These are phyloP conservation scores for Rutstroemia sydowiana DNA, from an alignment of 2,329 filamentous ascomycete species.

Conservation along the genomic window DNA sequence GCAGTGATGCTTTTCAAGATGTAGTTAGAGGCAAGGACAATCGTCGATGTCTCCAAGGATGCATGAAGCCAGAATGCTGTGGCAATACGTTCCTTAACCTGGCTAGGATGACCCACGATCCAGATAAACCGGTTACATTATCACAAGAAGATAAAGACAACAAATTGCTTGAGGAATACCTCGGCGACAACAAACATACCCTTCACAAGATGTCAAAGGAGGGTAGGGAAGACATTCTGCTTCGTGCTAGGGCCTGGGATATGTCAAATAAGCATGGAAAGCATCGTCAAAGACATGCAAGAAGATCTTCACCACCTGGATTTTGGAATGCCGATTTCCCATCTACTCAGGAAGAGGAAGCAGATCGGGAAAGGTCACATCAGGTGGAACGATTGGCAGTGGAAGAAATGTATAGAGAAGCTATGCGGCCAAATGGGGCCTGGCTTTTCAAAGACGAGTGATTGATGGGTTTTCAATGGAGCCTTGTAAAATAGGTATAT, in stretches of 20 bases:
- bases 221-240: conserved; percentile 59
- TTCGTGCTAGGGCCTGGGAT: conserved; percentile 67
- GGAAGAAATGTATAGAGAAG: conserved; percentile 70
- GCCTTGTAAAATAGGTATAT: background rate
- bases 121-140: conserved; percentile 14
- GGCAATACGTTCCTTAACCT: conserved; percentile 33
- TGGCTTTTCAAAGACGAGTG: conserved; percentile 78
- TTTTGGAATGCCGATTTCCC: conserved; percentile 92
- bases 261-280: conserved; percentile 70
- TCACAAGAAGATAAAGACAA: conserved; percentile 37
- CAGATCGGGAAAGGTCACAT: conserved; percentile 58
- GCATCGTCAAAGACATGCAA: conserved; percentile 67
- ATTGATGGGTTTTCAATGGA: background rate
- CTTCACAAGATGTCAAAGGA: conserved; percentile 49
- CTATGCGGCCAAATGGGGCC: conserved; percentile 65
- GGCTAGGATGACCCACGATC: conserved; percentile 19
- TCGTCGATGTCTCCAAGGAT: conserved; percentile 53
- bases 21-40: conserved; percentile 51
- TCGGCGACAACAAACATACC: conserved; percentile 50
- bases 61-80: conserved; percentile 50
- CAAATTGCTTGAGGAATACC: conserved; percentile 45
- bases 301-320: conserved; percentile 69
- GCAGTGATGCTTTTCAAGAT: conserved; percentile 52
- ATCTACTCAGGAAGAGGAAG: conserved; percentile 69
- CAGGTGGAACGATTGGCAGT: conserved; percentile 57